Evolutionary conservation across 2,329 filamentous ascomycete genomes (phyloP).

Genomic region (Cladophialophora psammophila): DNA sequence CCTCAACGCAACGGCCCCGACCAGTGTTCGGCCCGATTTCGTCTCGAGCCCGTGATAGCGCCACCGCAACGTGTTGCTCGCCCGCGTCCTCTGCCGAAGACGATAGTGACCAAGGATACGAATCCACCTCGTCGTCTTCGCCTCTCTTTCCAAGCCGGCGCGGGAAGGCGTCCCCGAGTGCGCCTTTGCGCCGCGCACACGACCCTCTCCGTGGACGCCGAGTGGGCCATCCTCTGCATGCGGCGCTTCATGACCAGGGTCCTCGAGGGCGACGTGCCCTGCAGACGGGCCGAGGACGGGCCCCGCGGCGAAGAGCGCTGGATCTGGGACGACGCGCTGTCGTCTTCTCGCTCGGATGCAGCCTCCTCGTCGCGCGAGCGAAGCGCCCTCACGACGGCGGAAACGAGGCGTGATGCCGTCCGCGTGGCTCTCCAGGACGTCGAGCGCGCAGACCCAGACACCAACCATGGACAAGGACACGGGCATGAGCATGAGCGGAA

Average conservation of each 20-base stretch:
- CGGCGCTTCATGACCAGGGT: slow-evolving; percentile 32
- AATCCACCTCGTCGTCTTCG: too few relatives aligned
- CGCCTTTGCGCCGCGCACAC: slow-evolving; percentile 36
- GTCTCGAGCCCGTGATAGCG: too few relatives aligned
- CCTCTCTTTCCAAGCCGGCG: neutral
- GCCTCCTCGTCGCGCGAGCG: neutral
- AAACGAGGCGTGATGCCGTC: neutral
- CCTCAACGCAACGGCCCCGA: too few relatives aligned
- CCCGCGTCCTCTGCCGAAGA: neutral
- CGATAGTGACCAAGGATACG: neutral
- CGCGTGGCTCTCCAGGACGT: neutral
- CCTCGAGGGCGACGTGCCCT: slow-evolving; percentile 29
- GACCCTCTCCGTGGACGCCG: slow-evolving; percentile 33
- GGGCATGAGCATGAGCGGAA: neutral
- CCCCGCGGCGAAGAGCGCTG: slow-evolving; percentile 32
- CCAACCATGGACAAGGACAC: neutral
- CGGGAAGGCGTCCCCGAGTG: slow-evolving; percentile 18
- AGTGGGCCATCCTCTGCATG: slow-evolving; percentile 30
- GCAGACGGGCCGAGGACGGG: slow-evolving; percentile 14
- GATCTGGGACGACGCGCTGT: slow-evolving; percentile 33
- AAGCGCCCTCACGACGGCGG: neutral
- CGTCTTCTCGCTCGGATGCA: neutral
- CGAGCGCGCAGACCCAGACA: neutral
- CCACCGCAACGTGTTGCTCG: neutral
- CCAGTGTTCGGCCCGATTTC: too few relatives aligned